phyloP scores from a whole-genome alignment of 2,329 filamentous ascomycete species.

The Biscogniauxia sp. region DNA sequence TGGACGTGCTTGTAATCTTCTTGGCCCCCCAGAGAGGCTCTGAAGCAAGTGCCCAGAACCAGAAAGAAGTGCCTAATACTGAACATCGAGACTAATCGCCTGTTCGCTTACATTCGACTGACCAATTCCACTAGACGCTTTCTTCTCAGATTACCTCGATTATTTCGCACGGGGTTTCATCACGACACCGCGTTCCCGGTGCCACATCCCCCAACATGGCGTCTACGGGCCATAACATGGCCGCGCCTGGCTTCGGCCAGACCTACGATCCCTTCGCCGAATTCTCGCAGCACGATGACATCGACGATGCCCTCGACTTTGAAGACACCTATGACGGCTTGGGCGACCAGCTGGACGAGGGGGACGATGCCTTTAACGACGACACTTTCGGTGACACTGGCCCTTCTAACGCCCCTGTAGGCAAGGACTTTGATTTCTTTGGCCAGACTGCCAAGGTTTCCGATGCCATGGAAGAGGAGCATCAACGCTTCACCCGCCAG shows the following conservation, averaged over 20 bases:
- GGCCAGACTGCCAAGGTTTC: conserved; percentile 86
- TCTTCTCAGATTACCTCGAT: not conserved
- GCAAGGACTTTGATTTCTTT: conserved; percentile 97
- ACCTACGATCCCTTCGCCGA: conserved; percentile 83
- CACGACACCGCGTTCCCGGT: not conserved
- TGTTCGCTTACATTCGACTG: not conserved
- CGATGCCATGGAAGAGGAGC: conserved; percentile 85
- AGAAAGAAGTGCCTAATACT: too few species aligned
- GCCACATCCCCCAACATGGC: conserved; percentile 48
- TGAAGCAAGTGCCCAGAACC: not conserved
- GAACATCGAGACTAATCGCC: too few species aligned
- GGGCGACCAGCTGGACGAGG: conserved; percentile 85
- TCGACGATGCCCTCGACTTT: conserved; percentile 66
- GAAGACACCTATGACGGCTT: conserved; percentile 97
- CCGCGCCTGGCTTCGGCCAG: conserved; percentile 79
- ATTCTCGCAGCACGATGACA: conserved; percentile 63
- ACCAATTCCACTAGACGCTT: not conserved
- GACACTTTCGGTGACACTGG: conserved; percentile 75
- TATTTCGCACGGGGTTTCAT: not conserved
- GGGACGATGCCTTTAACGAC: conserved; percentile 92
- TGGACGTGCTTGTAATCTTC: not conserved
- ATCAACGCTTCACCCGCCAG: conserved; percentile 77
- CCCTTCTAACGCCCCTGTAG: conserved; percentile 53
- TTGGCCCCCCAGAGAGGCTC: not conserved
- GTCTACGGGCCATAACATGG: conserved; percentile 57